Conservation (phyloP, 352 stramenopile genomes). For the Globisporangium orthogonon region DNA sequence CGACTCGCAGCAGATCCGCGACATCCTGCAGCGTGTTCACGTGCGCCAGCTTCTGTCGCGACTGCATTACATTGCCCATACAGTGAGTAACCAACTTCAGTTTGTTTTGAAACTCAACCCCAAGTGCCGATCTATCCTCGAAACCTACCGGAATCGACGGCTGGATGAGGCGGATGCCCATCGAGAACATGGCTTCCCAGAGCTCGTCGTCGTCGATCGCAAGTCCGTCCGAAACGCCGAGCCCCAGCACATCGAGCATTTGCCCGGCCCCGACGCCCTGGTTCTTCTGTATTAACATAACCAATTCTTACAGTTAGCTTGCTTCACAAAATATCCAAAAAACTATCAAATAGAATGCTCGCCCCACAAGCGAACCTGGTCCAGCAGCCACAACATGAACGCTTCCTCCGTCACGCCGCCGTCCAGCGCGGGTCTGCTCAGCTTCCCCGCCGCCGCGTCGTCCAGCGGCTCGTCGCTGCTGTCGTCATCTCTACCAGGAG, state of each 20-base stretch:
- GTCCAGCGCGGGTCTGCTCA: not conserved
- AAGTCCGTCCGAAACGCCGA: conserved; percentile 72
- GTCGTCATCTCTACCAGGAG: conserved; percentile 6
- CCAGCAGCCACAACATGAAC: conserved; percentile 74
- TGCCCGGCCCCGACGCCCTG: conserved; percentile 51
- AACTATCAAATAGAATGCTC: not conserved
- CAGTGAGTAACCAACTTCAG: not conserved
- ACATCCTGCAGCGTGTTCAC: conserved; percentile 75
- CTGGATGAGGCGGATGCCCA: conserved; percentile 78
- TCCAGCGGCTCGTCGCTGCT: conserved; percentile 3
- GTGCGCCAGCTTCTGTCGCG: conserved; percentile 41
- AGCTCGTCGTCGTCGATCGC: conserved; percentile 77
- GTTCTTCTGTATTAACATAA: conserved; percentile 32
- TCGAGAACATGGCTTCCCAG: conserved; percentile 82
- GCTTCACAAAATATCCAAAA: not conserved
- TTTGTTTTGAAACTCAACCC: too few species aligned
- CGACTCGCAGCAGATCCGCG: conserved; percentile 52
- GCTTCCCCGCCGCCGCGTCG: not conserved
- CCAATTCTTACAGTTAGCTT: not conserved
- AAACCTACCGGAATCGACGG: conserved; percentile 43
- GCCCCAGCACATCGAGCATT: conserved; percentile 72
- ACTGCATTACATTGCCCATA: conserved; percentile 8
- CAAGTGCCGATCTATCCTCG: too few species aligned
- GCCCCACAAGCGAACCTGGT: conserved; percentile 21
- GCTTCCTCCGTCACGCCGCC: conserved; percentile 55